Base-by-base conservation (phyloP, 805 yeast genomes). In the Myxozyma sirexii region DNA sequence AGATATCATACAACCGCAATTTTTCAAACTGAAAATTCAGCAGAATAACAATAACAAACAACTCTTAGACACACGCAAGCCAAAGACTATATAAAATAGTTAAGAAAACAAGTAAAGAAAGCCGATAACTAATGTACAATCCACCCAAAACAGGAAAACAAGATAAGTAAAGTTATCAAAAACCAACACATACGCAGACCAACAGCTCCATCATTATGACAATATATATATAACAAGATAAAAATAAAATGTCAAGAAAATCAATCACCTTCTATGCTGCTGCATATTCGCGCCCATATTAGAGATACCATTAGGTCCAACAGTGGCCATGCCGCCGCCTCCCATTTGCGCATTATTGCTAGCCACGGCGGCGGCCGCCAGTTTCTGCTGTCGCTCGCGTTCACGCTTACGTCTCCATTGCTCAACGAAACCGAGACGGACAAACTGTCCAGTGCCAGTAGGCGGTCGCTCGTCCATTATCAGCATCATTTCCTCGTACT, bases 401-500 rank as follows among this genome's bases (percentile, higher is more conserved):
- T 82, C 86, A 68, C 83, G 82, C 70, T 88, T 83, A 48, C 88
- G 79, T 56, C 96, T 79, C 75, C 88, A 84, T 74, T 88, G 94
- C 72, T 93, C 98, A 60, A 93, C 87, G 68, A 92, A 90, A 64
- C 96, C 80, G 53, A 93, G 77, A 65, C 98, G 82, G 80, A 89
- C 83, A 73, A 94, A 94, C 72, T 91, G 96, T 46, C 78, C 77
- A 24, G 79, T 70, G 0, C 77, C 71, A 6, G 78, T 74, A 35
- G 78, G 72, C 0, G 79, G 74, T 54, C 74, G 73, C 52, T 84
- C 87, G 64, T 79, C 80, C 79, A 85, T 76, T 8, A 84, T 79
- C 31, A 86, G 77, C 98, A 93, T 93, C 70, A 91, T 78, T 70
- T 90, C 96, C 73, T 94, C 98, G 75, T 88, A 90, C 65, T 90